Percentiles rank a stretch among this genome's conserved stretches.
These are phyloP conservation scores for Aspergillus diversus DNA, from an alignment of 495 filamentous ascomycete genomes.

Conservation along the genomic window DNA sequence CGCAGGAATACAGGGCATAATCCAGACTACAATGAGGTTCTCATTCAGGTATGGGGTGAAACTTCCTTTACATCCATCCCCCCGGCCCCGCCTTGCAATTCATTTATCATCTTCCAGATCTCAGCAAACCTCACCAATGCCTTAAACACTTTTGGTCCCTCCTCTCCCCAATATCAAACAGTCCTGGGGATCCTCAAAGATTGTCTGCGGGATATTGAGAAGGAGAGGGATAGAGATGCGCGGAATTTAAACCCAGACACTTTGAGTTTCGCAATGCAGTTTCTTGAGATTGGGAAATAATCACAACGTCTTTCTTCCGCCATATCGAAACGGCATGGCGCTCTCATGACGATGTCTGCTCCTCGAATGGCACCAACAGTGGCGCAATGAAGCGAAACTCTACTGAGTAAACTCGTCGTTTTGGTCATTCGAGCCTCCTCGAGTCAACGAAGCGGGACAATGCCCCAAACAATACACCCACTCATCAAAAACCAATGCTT, in stretches of 20 bases:
- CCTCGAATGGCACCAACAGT: background rate
- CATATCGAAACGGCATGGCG: background rate
- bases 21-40: slow-evolving; percentile 35
- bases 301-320: background rate
- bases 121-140: slow-evolving; percentile 47
- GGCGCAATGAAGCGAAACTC: no score
- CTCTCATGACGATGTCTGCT: background rate
- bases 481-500: no score
- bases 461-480: no score
- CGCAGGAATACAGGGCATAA: background rate
- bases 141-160: slow-evolving; percentile 43
- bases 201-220: slow-evolving; percentile 39
- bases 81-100: background rate
- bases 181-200: slow-evolving; percentile 43
- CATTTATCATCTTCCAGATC: slow-evolving; percentile 31
- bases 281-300: slow-evolving; percentile 40
- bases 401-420: background rate
- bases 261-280: slow-evolving; percentile 45
- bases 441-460: no score
- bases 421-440: background rate
- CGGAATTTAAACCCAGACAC: slow-evolving; percentile 36
- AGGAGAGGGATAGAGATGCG: slow-evolving; percentile 14
- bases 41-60: slow-evolving; percentile 34
- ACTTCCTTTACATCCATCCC: background rate
- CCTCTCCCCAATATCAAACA: slow-evolving; percentile 43